These are phyloP conservation scores for Coemansia interrupta DNA, from an alignment of 192 early-diverging fungal genomes.

Conservation along the genomic window DNA sequence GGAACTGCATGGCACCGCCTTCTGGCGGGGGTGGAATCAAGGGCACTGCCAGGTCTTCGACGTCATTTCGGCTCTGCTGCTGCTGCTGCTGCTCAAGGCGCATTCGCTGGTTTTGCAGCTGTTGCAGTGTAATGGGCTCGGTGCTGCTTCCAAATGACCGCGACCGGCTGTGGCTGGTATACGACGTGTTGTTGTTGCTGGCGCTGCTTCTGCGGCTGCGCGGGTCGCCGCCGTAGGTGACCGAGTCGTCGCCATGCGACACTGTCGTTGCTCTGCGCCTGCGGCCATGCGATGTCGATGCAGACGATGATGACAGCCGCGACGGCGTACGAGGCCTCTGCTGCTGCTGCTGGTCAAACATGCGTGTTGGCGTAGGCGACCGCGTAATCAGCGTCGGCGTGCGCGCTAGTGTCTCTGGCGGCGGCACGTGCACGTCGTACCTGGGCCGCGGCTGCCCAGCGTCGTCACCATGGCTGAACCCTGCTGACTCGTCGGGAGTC, in stretches of 20 bases:
- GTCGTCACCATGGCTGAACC: background rate
- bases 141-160: constrained; percentile 42
- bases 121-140: constrained; percentile 31
- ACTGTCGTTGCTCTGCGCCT: constrained; percentile 30
- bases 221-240: background rate
- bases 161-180: constrained; percentile 30
- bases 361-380: constrained; percentile 34
- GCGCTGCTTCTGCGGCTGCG: constrained; percentile 3
- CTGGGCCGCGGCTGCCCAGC: constrained; percentile 8
- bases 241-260: background rate
- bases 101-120: constrained; percentile 20
- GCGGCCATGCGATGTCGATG: constrained; percentile 3
- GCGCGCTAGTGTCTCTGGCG: constrained; percentile 41
- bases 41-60: constrained; percentile 12
- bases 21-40: constrained; percentile 38
- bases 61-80: constrained; percentile 1
- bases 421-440: constrained; percentile 41
- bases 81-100: constrained; percentile 11
- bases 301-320: constrained; percentile 1
- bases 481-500: background rate
- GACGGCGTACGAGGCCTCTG: constrained; percentile 10
- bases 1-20: constrained; percentile 25
- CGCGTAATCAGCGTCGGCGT: constrained; percentile 40
- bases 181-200: constrained; percentile 1
- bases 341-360: constrained; percentile 7